Evolutionary conservation across 768 basidiomycete genomes (phyloP), one percentile per base, ranked within the genome.

Genomic region (Pleurotus djamor): DNA sequence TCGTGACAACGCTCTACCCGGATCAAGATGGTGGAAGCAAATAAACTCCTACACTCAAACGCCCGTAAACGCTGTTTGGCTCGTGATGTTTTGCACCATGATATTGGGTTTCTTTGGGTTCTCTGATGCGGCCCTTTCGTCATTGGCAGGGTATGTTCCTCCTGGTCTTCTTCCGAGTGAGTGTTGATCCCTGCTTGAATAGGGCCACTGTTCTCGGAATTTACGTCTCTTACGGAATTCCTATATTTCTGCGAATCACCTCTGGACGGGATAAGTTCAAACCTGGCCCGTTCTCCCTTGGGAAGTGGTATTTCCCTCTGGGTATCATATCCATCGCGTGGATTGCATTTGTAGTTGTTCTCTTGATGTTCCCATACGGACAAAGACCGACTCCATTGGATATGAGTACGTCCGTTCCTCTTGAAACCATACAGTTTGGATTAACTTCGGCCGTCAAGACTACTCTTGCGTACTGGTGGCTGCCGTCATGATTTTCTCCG

Each of bases 61-160:
- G 6, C 78, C 77, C 0, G 69, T 75, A n/a, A 73, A 75, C 57
- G 73, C 74, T 14, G 73, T 76, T n/a, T 74, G 75, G 76, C 68
- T 76, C 50, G 72, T 74, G n/a, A 68, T 72, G 64, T 17, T 59
- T 4, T 50, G 65, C 41, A 71, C 75, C 43, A 68, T 61, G n/a
- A 60, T 67, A 34, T 68, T 73, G 36, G 72, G 74, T 12, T 36
- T 68, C 1, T 63, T 76, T 8, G 72, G 68, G 38, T 73, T 76
- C 62, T 77, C 76, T 3, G 59, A 50, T 1, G 57, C 68, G 1
- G 74, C 71, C 2, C 68, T 78, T 7, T 60, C 68, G 16, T 76
- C 73, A 1, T 66, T 74, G 16, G 71, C 71, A 12, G 74, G 73
- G 73, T 77, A 60, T 38, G 69, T 41, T 7, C 10, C 33, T 47